These are phyloP conservation scores for bread wheat (Triticum aestivum) DNA, from an alignment of 176 grass and related monocot genomes.

Conservation along the genomic window DNA sequence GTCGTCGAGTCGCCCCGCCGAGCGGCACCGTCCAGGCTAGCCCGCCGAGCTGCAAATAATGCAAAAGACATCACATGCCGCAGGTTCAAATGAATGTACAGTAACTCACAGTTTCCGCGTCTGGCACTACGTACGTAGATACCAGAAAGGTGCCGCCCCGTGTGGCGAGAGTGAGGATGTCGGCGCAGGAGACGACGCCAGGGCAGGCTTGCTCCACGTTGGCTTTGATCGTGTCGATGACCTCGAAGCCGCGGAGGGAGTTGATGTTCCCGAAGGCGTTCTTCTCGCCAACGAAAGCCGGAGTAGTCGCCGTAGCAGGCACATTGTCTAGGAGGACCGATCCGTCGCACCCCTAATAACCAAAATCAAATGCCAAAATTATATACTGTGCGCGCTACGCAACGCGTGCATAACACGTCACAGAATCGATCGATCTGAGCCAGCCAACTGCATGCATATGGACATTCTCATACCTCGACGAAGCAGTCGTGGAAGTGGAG, in stretches of 20 bases:
- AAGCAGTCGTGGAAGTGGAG: slow-evolving; percentile 98
- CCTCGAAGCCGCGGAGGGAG: slow-evolving; percentile 65
- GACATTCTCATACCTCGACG: neutral
- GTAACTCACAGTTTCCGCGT: neutral
- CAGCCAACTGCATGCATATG: neutral
- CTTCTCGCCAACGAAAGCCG: slow-evolving; percentile 57
- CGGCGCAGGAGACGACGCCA: slow-evolving; percentile 64
- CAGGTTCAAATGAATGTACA: neutral
- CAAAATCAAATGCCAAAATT: neutral
- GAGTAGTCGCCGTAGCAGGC: neutral
- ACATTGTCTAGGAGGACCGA: slow-evolving; percentile 67
- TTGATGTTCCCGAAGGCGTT: slow-evolving; percentile 51
- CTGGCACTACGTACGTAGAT: neutral
- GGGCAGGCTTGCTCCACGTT: slow-evolving; percentile 52
- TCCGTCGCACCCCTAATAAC: slow-evolving; percentile 57
- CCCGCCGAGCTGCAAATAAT: slow-evolving; percentile 55
- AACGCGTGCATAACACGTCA: too few relatives aligned
- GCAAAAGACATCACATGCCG: neutral
- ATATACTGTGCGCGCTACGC: too few relatives aligned
- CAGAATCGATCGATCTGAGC: neutral
- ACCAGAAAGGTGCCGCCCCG: slow-evolving; percentile 60
- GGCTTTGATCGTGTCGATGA: slow-evolving; percentile 71
- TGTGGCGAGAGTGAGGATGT: slow-evolving; percentile 72
- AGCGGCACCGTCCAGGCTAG: slow-evolving; percentile 58
- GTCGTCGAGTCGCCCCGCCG: slow-evolving; percentile 61